These are phyloP conservation scores for Aspergillus kassunensis DNA, from an alignment of 495 filamentous ascomycete genomes.

Conservation along the genomic window DNA sequence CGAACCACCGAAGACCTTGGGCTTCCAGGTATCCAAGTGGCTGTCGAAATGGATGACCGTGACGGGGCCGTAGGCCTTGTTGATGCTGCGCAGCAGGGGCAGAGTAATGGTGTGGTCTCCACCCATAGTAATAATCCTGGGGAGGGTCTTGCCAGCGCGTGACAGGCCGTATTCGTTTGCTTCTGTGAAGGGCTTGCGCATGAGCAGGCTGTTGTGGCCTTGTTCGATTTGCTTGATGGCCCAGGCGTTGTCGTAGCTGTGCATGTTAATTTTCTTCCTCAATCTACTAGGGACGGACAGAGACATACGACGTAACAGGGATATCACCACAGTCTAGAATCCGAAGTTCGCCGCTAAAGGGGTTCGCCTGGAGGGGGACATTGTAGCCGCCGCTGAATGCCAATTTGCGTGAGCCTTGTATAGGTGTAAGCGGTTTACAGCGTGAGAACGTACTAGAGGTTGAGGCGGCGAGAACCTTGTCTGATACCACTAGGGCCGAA, in stretches of 20 bases:
- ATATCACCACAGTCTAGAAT: slow-evolving; percentile 77
- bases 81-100: slow-evolving; percentile 60
- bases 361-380: slow-evolving; percentile 56
- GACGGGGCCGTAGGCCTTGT: slow-evolving; percentile 61
- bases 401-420: slow-evolving; percentile 49
- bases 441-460: slow-evolving; percentile 55
- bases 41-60: slow-evolving; percentile 72
- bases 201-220: slow-evolving; percentile 52
- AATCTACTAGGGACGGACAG: too few species aligned
- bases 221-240: slow-evolving; percentile 73
- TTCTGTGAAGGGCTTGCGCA: slow-evolving; percentile 46
- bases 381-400: slow-evolving; percentile 60
- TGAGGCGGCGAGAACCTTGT: slow-evolving; percentile 69
- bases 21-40: slow-evolving; percentile 65
- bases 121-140: slow-evolving; percentile 65
- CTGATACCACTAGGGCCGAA: slow-evolving; percentile 81
- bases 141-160: slow-evolving; percentile 53
- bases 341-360: slow-evolving; percentile 60
- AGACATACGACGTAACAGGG: slow-evolving; percentile 58
- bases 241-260: slow-evolving; percentile 63
- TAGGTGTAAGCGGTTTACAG: slow-evolving; percentile 5
- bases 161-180: slow-evolving; percentile 47
- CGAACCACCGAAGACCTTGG: slow-evolving; percentile 67
- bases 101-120: slow-evolving; percentile 64
- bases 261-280: too few species aligned